Conservation (phyloP, 2,329 filamentous ascomycete genomes). For the Salinomyces thailandicus region DNA sequence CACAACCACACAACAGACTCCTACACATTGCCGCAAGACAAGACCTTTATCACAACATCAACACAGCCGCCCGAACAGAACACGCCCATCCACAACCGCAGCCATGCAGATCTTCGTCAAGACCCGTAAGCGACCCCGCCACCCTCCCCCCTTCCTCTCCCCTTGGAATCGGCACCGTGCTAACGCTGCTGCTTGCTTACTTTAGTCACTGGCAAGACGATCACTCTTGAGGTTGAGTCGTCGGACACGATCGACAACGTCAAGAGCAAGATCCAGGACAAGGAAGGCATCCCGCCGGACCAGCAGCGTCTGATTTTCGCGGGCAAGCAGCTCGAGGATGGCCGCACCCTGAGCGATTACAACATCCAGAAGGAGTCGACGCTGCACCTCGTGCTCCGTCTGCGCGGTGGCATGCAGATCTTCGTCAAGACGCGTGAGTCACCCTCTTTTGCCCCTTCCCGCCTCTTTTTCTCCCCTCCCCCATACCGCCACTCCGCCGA, state of each 20-base stretch:
- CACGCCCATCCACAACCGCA: slow-evolving; percentile 1
- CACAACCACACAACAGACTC: neutral
- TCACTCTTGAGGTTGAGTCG: slow-evolving; percentile 57
- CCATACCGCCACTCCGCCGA: too few relatives aligned
- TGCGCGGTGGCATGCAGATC: slow-evolving; percentile 60
- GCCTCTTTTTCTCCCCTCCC: too few relatives aligned
- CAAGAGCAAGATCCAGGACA: slow-evolving; percentile 94
- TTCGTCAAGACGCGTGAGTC: slow-evolving; percentile 30
- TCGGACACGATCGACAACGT: slow-evolving; percentile 93
- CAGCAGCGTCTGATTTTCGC: slow-evolving; percentile 95
- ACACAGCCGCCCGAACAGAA: neutral
- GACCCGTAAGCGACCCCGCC: slow-evolving; percentile 58
- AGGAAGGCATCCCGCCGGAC: slow-evolving; percentile 92
- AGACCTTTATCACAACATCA: neutral
- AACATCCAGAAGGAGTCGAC: slow-evolving; percentile 74
- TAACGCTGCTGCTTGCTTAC: too few relatives aligned
- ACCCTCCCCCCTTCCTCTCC: slow-evolving; percentile 12
- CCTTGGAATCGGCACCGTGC: too few relatives aligned
- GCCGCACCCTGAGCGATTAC: slow-evolving; percentile 81
- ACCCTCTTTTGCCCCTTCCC: too few relatives aligned
- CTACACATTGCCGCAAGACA: neutral
- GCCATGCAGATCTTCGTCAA: slow-evolving; percentile 95
- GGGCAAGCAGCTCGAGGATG: slow-evolving; percentile 92
- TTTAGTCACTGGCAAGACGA: slow-evolving; percentile 58
- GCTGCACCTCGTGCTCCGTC: slow-evolving; percentile 53